Base-by-base conservation (phyloP, 306 rosid genomes). In the Cucurbita argyrosperma region DNA sequence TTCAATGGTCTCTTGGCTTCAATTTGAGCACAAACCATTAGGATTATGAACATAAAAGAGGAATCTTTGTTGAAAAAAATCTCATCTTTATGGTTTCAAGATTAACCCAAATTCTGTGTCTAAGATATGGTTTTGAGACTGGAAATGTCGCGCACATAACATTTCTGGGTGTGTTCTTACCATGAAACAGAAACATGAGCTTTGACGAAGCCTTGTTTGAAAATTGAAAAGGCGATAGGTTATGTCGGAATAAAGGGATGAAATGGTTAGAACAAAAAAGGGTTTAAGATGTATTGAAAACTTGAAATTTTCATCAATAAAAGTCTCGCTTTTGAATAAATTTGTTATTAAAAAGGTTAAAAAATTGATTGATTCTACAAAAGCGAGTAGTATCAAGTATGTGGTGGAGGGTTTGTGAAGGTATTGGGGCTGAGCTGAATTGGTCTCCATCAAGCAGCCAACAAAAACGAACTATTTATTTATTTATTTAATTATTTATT, bases 141-240 rank as follows among this genome's bases (percentile, higher is more conserved):
- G 16, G 13, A 57, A 8, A 57, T 8, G 19, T 45, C 3, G 13
- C 13, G 10, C 8, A 19, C 1, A 55, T 55, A 26, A 5, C 12
- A 55, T 18, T 3, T 9, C 4, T 19, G 10, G 60, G 47, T 9
- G 4, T 23, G 21, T 8, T 8, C 8, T 8, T 21, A 12, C 6
- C 1, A 14, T 10, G 49, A 45, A 26, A 47, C 35, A 30, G 9
- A 5, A 40, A 40, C 52, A 4, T 50, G 61, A 51, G 35, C 7
- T 80, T 75, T 78, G 83, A 83, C 84, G 53, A 7, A 14, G 82
- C 58, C 74, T 43, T 64, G 8, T 78, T 78, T 83, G 35, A 30
- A 30, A 30, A 30, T 76, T 71, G 79, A 81, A 80, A 26, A 62
- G 4, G 10, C 58, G 7, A n/a, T n/a, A 30, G 35, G 35, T 30